Evolutionary conservation across 2,329 filamentous ascomycete species (phyloP).

Genomic region (Cylindrodendrum hubeiense): DNA sequence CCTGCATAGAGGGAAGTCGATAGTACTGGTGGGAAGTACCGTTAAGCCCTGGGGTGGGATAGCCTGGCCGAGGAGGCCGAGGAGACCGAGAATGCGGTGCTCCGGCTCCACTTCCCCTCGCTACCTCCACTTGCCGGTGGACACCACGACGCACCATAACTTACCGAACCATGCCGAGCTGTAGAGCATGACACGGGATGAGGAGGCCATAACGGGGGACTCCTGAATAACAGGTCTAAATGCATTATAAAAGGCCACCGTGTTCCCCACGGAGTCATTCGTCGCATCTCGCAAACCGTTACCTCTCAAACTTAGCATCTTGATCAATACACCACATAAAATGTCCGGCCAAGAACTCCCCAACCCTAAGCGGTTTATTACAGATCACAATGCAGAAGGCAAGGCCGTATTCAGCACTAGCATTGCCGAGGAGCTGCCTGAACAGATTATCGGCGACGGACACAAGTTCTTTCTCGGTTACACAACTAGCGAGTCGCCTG

Average conservation of each 20-base stretch:
- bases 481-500: slow-evolving; percentile 25
- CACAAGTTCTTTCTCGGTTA: slow-evolving; percentile 37
- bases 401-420: slow-evolving; percentile 35
- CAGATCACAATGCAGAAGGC: slow-evolving; percentile 31
- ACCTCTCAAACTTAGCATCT: too few relatives aligned
- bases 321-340: background rate
- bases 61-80: slow-evolving; percentile 53
- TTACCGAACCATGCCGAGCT: too few relatives aligned
- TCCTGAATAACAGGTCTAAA: too few relatives aligned
- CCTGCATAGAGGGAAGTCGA: slow-evolving; percentile 12
- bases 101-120: too few relatives aligned
- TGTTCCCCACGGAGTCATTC: too few relatives aligned
- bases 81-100: slow-evolving; percentile 25
- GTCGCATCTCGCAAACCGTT: background rate
- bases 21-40: slow-evolving; percentile 52
- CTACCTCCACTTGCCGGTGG: too few relatives aligned
- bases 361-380: slow-evolving; percentile 35
- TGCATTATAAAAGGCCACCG: too few relatives aligned
- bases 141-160: background rate
- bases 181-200: too few relatives aligned
- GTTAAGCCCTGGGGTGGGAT: slow-evolving; percentile 68
- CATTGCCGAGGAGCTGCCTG: slow-evolving; percentile 26
- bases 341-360: slow-evolving; percentile 30
- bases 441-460: slow-evolving; percentile 13
- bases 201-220: too few relatives aligned